Evolutionary conservation across 2,329 filamentous ascomycete genomes (phyloP), one percentile per base, ranked within the genome.

Genomic region (Tolypocladium paradoxum): DNA sequence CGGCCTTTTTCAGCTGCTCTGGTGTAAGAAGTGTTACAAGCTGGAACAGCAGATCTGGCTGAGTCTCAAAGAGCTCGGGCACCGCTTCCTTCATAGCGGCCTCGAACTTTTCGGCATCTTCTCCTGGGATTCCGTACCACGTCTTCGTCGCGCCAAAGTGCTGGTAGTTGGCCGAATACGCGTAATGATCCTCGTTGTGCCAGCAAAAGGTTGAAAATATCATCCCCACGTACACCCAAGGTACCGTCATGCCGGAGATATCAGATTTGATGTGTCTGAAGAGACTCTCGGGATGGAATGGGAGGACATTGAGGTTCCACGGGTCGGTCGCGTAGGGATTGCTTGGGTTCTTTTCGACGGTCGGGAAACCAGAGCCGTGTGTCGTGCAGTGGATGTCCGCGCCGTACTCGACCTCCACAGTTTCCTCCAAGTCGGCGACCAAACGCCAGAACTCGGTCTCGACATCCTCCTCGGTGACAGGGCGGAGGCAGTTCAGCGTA

Each of bases 181-280:
- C 87, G 66, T 96, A 96, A 65, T 99, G 93, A 64, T 99, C 93
- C 65, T 99, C 93, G 58, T 96, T 96, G 68, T 99, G 93, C 93
- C 93, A 99, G 70, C 93, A 99, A 65, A 99, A 99, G 0, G 93
- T 97, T 0, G 93, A 99, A 67, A 99, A 99, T 38, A 95, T 95
- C 93, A 99, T 99, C 56, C 93, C 93, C 4, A 99, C 93, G 65
- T 99, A 99, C 4, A 99, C 83, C 93, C 93, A 99, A 0, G 93
- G 93, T 8, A 99, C 92, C 0, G 93, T 99, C 93, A 99, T 99
- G 37, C 93, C 93, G 2, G 93, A 97, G 51, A 99, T 95, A 65
- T 99, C 93, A 0, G 92, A 90, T 68, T 97, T 97, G 75, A 99
- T 97, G 62, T 99, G 89, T 49, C 92, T 83, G 74, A 99, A 99